These are phyloP conservation scores for Fusarium torulosum DNA, from an alignment of 2,329 filamentous ascomycete genomes.

Conservation along the genomic window DNA sequence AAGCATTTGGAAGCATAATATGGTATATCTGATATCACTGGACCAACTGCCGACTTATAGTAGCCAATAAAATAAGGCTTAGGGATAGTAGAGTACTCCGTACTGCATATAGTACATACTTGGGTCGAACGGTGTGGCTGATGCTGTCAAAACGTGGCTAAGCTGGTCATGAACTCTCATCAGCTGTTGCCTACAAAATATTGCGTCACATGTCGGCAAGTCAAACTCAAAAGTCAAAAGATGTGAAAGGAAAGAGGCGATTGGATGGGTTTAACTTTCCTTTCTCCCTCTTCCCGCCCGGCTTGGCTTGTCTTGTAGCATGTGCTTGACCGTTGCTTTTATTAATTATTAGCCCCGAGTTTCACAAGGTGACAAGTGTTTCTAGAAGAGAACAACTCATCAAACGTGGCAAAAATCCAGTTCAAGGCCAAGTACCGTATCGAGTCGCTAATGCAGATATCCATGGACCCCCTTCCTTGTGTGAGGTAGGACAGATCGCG, in stretches of 20 bases:
- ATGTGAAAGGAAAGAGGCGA: conserved; percentile 13
- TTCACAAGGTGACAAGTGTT: conserved; percentile 22
- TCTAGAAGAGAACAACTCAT: conserved; percentile 37
- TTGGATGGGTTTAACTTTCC: conserved; percentile 13
- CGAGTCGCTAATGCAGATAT: conserved; percentile 17
- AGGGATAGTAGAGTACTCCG: neutral
- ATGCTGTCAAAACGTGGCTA: conserved; percentile 16
- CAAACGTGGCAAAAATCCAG: conserved; percentile 27
- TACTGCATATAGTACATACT: too few species aligned
- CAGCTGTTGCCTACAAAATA: conserved; percentile 25
- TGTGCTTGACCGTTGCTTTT: neutral
- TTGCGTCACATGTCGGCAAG: conserved; percentile 35
- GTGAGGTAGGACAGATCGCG: conserved; percentile 11
- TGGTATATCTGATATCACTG: neutral
- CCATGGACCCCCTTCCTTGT: neutral
- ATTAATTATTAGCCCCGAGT: conserved; percentile 2
- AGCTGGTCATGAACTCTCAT: conserved; percentile 33
- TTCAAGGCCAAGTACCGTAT: conserved; percentile 14
- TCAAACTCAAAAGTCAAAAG: conserved; percentile 10
- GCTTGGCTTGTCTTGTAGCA: neutral
- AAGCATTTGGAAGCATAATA: too few species aligned
- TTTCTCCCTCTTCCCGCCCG: conserved; percentile 9
- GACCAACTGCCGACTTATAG: neutral
- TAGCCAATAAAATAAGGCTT: conserved; percentile 1
- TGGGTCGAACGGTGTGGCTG: conserved; percentile 14